Conservation (phyloP, 73 alveolate species). For the Uronychia setigera region DNA sequence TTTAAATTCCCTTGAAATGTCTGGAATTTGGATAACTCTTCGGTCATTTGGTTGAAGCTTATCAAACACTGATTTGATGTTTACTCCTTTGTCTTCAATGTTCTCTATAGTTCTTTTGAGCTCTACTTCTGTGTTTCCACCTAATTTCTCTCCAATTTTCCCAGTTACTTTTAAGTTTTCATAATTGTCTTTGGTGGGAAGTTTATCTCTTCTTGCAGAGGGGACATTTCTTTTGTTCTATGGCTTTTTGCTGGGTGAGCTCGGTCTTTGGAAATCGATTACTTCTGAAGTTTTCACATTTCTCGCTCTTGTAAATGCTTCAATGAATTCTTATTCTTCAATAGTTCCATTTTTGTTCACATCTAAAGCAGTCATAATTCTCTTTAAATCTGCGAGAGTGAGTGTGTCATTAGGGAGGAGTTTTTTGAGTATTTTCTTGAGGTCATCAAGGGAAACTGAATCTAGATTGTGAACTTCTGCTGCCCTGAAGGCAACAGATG, state of each 20-base stretch:
- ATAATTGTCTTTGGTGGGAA: neutral
- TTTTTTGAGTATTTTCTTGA: slow-evolving; percentile 24
- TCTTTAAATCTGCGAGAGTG: slow-evolving; percentile 12
- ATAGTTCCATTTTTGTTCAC: slow-evolving; percentile 22
- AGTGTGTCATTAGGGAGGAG: slow-evolving; percentile 31
- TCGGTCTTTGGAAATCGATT: neutral
- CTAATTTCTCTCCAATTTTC: neutral
- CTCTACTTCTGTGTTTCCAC: neutral
- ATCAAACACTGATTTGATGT: neutral
- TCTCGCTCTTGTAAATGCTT: slow-evolving; percentile 29
- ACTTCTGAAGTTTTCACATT: slow-evolving; percentile 18
- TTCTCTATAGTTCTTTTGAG: neutral
- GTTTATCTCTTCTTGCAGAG: neutral
- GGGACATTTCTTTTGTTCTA: neutral
- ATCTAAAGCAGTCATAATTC: slow-evolving; percentile 34
- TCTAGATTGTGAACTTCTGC: slow-evolving; percentile 33
- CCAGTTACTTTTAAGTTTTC: neutral
- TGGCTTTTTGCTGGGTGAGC: neutral
- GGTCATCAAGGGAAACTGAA: slow-evolving; percentile 32
- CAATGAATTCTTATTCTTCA: slow-evolving; percentile 41
- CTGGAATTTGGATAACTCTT: neutral
- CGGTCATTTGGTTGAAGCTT: neutral
- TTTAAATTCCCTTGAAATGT: neutral
- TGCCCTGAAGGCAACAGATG: slow-evolving; percentile 48
- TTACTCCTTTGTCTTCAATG: neutral